Percentiles rank a stretch among this genome's conserved stretches.
These are phyloP conservation scores for Acrodontium crateriforme DNA, from an alignment of 2,329 filamentous ascomycete genomes.

Conservation along the genomic window DNA sequence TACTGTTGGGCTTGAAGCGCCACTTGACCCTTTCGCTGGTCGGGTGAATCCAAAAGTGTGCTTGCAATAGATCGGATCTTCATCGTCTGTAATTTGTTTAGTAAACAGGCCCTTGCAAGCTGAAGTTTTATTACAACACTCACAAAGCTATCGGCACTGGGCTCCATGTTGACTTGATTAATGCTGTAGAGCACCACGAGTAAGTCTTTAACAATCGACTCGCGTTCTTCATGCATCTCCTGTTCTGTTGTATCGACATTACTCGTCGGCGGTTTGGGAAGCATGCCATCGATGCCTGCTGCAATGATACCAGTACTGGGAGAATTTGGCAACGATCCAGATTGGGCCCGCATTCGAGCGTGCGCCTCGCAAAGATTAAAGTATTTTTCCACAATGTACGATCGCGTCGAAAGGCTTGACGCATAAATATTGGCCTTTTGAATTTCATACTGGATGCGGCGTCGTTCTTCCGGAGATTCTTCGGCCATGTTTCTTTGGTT, in stretches of 20 bases:
- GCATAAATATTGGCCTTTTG: conserved; percentile 85
- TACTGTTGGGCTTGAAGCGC: conserved; percentile 54
- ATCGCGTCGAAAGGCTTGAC: conserved; percentile 67
- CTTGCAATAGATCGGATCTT: conserved; percentile 78
- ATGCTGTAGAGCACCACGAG: conserved; percentile 62
- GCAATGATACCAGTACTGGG: conserved; percentile 20
- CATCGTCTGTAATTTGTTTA: conserved; percentile 42
- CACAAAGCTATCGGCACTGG: conserved; percentile 51
- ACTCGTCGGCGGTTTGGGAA: conserved; percentile 17
- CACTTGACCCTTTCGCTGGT: conserved; percentile 37
- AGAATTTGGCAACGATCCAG: conserved; percentile 23
- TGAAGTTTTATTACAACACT: conserved; percentile 13
- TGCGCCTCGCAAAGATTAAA: conserved; percentile 61
- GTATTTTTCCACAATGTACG: conserved; percentile 77
- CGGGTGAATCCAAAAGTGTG: conserved; percentile 55
- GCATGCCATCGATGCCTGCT: conserved; percentile 24
- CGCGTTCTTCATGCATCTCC: conserved; percentile 60
- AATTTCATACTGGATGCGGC: conserved; percentile 62
- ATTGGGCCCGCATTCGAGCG: conserved; percentile 23
- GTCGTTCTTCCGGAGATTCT: conserved; percentile 25
- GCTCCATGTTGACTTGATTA: conserved; percentile 73
- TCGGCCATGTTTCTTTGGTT: conserved; percentile 15
- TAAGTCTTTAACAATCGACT: conserved; percentile 68
- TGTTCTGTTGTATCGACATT: conserved; percentile 39
- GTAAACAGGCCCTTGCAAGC: conserved; percentile 2